phyloP scores from a whole-genome alignment of 2,329 filamentous ascomycete genomes.

The Sarocladiaceae sp. region DNA sequence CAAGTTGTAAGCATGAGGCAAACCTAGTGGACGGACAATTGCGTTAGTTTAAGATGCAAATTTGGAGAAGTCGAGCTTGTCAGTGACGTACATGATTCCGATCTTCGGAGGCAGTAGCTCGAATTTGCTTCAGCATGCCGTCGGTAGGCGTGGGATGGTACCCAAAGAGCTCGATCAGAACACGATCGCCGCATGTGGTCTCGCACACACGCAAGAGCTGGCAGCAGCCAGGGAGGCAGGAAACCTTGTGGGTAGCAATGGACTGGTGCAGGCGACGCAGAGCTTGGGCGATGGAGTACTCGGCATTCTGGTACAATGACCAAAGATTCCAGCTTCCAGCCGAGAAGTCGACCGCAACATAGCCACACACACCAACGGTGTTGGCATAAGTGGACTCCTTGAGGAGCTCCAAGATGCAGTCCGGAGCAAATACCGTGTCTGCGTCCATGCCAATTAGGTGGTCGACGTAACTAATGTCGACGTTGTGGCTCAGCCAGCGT shows the following conservation, averaged over 20 bases:
- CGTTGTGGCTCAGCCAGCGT: slow-evolving; percentile 24
- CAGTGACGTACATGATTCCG: slow-evolving; percentile 16
- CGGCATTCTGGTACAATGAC: slow-evolving; percentile 21
- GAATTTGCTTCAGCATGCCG: slow-evolving; percentile 19
- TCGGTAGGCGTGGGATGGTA: slow-evolving; percentile 18
- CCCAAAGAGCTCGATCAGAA: slow-evolving; percentile 18
- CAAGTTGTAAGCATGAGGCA: slow-evolving; percentile 21
- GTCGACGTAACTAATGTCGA: slow-evolving; percentile 27
- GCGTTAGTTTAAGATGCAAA: background rate
- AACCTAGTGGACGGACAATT: slow-evolving; percentile 11
- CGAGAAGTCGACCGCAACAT: slow-evolving; percentile 26
- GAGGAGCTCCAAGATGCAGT: slow-evolving; percentile 33
- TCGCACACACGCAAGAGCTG: slow-evolving; percentile 19
- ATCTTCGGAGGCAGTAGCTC: slow-evolving; percentile 21
- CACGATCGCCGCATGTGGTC: slow-evolving; percentile 19
- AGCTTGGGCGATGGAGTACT: slow-evolving; percentile 22
- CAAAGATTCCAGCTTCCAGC: slow-evolving; percentile 20
- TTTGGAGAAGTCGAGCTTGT: background rate
- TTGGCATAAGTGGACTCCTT: slow-evolving; percentile 27
- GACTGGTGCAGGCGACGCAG: slow-evolving; percentile 20
- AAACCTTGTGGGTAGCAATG: slow-evolving; percentile 21
- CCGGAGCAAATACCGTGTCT: slow-evolving; percentile 32
- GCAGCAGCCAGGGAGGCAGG: slow-evolving; percentile 19
- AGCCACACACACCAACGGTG: slow-evolving; percentile 37
- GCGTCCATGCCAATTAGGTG: slow-evolving; percentile 36